Base-by-base conservation (phyloP, 306 rosid species). In the Oxytropis ochrocephala region DNA sequence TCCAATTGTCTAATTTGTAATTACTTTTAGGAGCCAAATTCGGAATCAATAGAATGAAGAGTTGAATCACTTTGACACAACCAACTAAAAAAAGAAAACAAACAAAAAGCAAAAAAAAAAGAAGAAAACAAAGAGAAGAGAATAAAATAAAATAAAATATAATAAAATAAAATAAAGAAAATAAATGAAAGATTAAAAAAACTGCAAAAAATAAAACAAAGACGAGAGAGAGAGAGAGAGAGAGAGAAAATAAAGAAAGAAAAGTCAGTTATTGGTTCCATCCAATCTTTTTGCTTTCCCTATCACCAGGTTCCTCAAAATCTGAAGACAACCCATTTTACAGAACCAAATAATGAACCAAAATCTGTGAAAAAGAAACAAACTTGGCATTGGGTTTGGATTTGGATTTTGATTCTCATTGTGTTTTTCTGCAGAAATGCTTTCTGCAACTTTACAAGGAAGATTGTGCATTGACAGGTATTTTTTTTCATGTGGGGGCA, bases 21-120 rank as follows among this genome's bases (percentile, higher is more conserved):
- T 83, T 74, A 61, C 79, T 83, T 88, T 75, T 76, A 87, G 96
- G 96, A 88, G 87, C 84, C 82, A 82, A 86, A 82, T 63, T 70
- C 89, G 96, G 96, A 75, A 78, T 67, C 83, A 59, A 68, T 54
- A 64, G 69, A 74, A 78, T 70, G 78, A 59, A 60, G 86, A 70
- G 82, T 74, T 82, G 79, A 74, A 82, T 79, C 77, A 84, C 71
- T 59, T 79, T 48, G 82, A 71, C 74, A 73, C 77, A 75, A 79
- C 78, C 53, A 77, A 53, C 74, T 51, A 66, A 81, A 73, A 53
- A 79, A 62, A 52, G 80, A 70, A 80, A 78, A 69, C 32, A 38
- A 51, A 57, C 27, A 63, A 79, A 52, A 62, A 60, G 60, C 47
- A 39, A 32, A 38, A 7, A 14, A 62, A 36, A n/a, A 30, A 24